phyloP scores from a whole-genome alignment of 371 early-diverging fungal species.

The Thermomucor indicae-seudaticae region DNA sequence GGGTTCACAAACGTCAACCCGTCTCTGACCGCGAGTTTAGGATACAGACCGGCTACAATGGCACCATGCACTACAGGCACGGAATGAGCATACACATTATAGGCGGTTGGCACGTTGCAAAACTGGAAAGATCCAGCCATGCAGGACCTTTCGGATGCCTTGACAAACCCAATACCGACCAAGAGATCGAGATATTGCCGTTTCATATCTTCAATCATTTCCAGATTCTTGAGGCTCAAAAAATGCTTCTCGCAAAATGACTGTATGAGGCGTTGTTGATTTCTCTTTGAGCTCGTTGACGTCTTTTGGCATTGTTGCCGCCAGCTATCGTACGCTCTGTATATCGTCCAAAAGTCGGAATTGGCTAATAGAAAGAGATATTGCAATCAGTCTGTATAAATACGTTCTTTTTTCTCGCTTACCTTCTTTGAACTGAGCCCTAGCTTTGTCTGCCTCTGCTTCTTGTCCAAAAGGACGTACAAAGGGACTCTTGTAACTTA shows the following conservation, averaged over 20 bases:
- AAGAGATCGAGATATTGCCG: slow-evolving; percentile 73
- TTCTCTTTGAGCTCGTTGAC: slow-evolving; percentile 3
- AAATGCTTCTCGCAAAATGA: slow-evolving; percentile 57
- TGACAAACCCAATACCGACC: slow-evolving; percentile 71
- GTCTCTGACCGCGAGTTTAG: slow-evolving; percentile 46
- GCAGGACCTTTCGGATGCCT: slow-evolving; percentile 21
- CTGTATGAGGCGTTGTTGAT: slow-evolving; percentile 25
- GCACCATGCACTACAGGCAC: slow-evolving; percentile 62
- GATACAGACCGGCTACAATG: slow-evolving; percentile 64
- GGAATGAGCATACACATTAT: slow-evolving; percentile 39
- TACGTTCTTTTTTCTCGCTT: too few species aligned
- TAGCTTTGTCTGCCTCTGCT: slow-evolving; percentile 50
- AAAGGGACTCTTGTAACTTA: slow-evolving; percentile 70
- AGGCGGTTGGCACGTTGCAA: slow-evolving; percentile 42
- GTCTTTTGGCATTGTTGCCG: slow-evolving; percentile 31
- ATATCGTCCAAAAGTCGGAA: slow-evolving; percentile 78
- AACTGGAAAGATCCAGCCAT: slow-evolving; percentile 20
- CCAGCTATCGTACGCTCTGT: slow-evolving; percentile 76
- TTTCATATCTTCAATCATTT: slow-evolving; percentile 77
- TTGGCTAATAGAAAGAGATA: slow-evolving; percentile 29
- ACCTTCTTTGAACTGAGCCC: slow-evolving; percentile 43
- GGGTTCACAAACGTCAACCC: slow-evolving; percentile 11
- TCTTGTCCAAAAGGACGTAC: slow-evolving; percentile 73
- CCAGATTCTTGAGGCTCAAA: slow-evolving; percentile 58
- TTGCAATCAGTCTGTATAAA: too few species aligned